These are phyloP conservation scores for Wickerhamomyces silvicola DNA, from an alignment of 805 yeast species.

Conservation along the genomic window DNA sequence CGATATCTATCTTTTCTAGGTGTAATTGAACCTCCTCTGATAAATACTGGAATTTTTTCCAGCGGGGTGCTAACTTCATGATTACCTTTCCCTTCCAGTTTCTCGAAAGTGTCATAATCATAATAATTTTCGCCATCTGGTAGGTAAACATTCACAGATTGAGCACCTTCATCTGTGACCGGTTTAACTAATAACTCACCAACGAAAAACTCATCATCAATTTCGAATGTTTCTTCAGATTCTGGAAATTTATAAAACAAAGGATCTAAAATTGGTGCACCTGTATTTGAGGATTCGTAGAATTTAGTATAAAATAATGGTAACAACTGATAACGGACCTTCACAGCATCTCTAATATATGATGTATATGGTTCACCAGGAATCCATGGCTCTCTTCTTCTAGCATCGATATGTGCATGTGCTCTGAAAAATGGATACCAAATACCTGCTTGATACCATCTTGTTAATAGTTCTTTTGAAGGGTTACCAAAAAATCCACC, in stretches of 20 bases:
- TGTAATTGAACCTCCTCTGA: constrained; percentile 75
- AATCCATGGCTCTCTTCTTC: constrained; percentile 90
- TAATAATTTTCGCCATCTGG: constrained; percentile 50
- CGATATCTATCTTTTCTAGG: constrained; percentile 68
- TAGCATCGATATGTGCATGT: constrained; percentile 92
- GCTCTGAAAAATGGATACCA: constrained; percentile 97
- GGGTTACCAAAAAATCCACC: constrained; percentile 97
- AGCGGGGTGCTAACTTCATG: constrained; percentile 39
- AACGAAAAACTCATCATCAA: constrained; percentile 81
- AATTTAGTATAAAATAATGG: constrained; percentile 81
- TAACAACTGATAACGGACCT: constrained; percentile 65
- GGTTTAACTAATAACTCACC: constrained; percentile 84
- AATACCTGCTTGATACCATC: constrained; percentile 96
- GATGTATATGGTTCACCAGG: constrained; percentile 68
- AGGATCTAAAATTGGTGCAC: constrained; percentile 69
- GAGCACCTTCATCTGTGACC: constrained; percentile 50
- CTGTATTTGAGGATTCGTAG: constrained; percentile 50
- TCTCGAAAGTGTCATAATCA: constrained; percentile 37
- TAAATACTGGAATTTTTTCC: constrained; percentile 59
- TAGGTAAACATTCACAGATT: constrained; percentile 27
- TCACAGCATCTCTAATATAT: constrained; percentile 62
- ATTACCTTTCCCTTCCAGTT: constrained; percentile 32
- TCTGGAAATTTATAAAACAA: constrained; percentile 51
- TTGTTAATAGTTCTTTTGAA: constrained; percentile 62
- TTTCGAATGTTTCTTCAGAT: constrained; percentile 39